Percentiles rank a stretch among this genome's conserved stretches.
Evolutionary conservation across 1,139 yeast species (phyloP).

Genomic region (Kazachstania sp.): DNA sequence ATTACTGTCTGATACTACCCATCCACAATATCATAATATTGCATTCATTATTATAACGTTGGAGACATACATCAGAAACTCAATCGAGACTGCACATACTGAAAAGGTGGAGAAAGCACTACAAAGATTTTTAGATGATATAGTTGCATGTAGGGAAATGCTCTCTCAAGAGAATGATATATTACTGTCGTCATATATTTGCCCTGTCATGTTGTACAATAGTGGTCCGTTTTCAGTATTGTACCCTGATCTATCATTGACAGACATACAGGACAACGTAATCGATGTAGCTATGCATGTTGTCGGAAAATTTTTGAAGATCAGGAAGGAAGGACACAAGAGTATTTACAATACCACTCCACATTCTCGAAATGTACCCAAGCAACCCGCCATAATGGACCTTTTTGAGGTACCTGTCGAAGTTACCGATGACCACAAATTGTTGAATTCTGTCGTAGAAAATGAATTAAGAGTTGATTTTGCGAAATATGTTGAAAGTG

Average conservation of each 20-base stretch:
- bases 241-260: neutral
- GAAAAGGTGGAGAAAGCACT: conserved; percentile 3
- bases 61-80: conserved; percentile 6
- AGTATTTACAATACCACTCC: neutral
- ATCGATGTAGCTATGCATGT: neutral
- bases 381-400: neutral
- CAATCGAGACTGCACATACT: conserved; percentile 2
- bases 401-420: neutral
- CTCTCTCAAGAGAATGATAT: conserved; percentile 1
- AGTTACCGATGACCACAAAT: conserved; percentile 1
- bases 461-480: conserved; percentile 11
- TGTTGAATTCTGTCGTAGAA: conserved; percentile 3
- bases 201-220: conserved; percentile 1
- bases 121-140: neutral
- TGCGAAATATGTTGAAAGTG: conserved; percentile 11
- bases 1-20: neutral
- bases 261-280: neutral
- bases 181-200: conserved; percentile 3
- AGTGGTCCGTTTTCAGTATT: neutral
- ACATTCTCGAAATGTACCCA: neutral
- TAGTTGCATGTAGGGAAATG: neutral
- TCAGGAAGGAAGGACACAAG: neutral
- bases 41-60: conserved; percentile 5
- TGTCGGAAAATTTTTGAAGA: conserved; percentile 2
- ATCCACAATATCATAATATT: conserved; percentile 7